Evolutionary conservation across 352 stramenopile genomes (phyloP).

Genomic region (Bremia lactucae): DNA sequence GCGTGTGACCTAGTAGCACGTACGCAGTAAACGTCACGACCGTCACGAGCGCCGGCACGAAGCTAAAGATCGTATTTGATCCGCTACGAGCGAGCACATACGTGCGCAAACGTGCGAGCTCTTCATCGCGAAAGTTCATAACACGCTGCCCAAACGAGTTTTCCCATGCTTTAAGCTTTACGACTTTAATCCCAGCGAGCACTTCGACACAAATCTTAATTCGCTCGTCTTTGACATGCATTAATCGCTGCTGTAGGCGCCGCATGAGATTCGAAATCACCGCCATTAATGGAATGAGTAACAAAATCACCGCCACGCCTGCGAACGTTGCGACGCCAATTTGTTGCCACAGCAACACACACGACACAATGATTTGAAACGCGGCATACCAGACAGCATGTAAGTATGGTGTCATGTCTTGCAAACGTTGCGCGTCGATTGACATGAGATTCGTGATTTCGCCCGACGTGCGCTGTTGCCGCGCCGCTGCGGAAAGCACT

Average conservation of each 20-base stretch:
- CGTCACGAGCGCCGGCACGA: constrained; percentile 87
- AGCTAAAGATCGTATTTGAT: constrained; percentile 56
- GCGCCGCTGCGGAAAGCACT: constrained; percentile 50
- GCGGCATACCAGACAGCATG: constrained; percentile 79
- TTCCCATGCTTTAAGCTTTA: constrained; percentile 97
- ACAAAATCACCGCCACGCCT: constrained; percentile 84
- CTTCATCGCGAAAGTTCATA: constrained; percentile 39
- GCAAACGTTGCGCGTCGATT: constrained; percentile 87
- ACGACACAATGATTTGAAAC: constrained; percentile 46
- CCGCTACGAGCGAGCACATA: constrained; percentile 48
- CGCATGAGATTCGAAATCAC: constrained; percentile 71
- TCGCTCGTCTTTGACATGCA: constrained; percentile 87
- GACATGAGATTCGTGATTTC: constrained; percentile 93
- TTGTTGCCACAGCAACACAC: constrained; percentile 38
- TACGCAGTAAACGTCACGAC: constrained; percentile 85
- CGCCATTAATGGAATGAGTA: constrained; percentile 82
- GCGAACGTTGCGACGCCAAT: constrained; percentile 69
- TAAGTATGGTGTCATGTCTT: constrained; percentile 86
- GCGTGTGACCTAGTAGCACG: constrained; percentile 64
- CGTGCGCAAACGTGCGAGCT: constrained; percentile 67
- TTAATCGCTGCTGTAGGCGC: constrained; percentile 73
- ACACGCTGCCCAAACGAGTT: constrained; percentile 55
- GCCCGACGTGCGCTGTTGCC: constrained; percentile 50
- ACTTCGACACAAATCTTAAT: constrained; percentile 92
- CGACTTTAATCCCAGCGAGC: constrained; percentile 90